A percentile compares a stretch with the other conserved stretches of the same genome.
Conservation (phyloP, 306 rosid species). For the Fagus sylvatica region DNA sequence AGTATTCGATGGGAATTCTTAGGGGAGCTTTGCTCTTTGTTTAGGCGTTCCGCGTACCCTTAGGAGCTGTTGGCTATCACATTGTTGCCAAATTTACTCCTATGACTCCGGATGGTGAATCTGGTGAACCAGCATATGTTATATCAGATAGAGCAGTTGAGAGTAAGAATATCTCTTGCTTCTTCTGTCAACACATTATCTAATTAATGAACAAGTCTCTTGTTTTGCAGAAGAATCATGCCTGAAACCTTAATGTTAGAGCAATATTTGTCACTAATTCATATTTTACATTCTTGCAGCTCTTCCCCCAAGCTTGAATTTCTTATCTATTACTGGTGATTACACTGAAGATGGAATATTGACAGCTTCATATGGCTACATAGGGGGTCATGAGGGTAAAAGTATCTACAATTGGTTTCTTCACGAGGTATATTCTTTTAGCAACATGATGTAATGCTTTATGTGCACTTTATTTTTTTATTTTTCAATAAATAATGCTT, state of each 20-base stretch:
- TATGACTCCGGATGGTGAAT: conserved; percentile 82
- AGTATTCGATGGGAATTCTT: conserved; percentile 16
- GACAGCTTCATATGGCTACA: conserved; percentile 97
- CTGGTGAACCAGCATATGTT: conserved; percentile 78
- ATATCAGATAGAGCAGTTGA: conserved; percentile 81
- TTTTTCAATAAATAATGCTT: background rate
- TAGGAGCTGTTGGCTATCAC: conserved; percentile 92
- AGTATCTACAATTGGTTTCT: conserved; percentile 87
- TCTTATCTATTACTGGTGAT: conserved; percentile 92
- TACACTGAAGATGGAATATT: conserved; percentile 78
- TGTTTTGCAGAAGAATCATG: background rate
- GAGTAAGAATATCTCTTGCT: conserved; percentile 54
- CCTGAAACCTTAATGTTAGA: background rate
- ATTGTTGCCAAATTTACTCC: conserved; percentile 85
- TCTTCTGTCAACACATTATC: conserved; percentile 5
- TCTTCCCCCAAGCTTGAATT: conserved; percentile 97
- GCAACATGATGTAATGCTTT: conserved; percentile 1
- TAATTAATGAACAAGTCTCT: background rate
- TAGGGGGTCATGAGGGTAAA: conserved; percentile 98
- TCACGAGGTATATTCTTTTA: conserved; percentile 66
- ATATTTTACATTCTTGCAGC: conserved; percentile 53
- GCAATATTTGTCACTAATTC: conserved; percentile 8
- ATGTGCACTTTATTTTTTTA: background rate
- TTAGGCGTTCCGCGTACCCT: conserved; percentile 93
- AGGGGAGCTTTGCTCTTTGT: conserved; percentile 27